Base-by-base conservation (phyloP, 2,329 filamentous ascomycete genomes). In the Diplodia corticola region DNA sequence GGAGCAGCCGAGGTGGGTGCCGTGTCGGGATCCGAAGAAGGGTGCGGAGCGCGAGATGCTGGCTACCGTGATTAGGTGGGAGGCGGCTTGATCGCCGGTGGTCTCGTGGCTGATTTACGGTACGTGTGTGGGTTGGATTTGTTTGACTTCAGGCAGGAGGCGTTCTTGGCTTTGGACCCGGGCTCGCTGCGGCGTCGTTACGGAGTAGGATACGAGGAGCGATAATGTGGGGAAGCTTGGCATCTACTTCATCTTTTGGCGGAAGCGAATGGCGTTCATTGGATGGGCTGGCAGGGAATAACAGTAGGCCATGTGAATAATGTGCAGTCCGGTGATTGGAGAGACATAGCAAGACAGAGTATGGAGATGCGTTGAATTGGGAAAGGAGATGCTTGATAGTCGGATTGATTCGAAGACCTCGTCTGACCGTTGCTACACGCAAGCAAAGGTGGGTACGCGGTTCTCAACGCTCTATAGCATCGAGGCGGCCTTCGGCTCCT, bases 11-110 rank as follows among this genome's bases (percentile, higher is more conserved):
- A n/a, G 57, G 15, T 61, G 57, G 57, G 17, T 61, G 24, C n/a
- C 28, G 5, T 61, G 57, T 44, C 57, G 6, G 4, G 57, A 61
- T 35, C 57, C 28, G 57, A 28, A 61, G 57, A 46, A 35, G 28
- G 28, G 24, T 7, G 57, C 26, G 20, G n/a, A 35, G 24, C 40
- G 57, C 20, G 57, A 61, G 57, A 61, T 61, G 57, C 57, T 61
- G 5, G 57, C 57, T n/a, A 61, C 48, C 17, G 37, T 61, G 5
- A 15, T 61, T 5, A 49, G 37, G n/a, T 61, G 57, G 55, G 22
- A 60, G 6, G 17, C 40, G 10, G 17, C 51, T 17, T 61, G 44
- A 61, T 35, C n/a, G 5, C 15, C 17, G 28, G 6, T 15, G 28
- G 28, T n/a, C n/a, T n/a, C n/a, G n/a, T n/a, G n/a, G n/a, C n/a